Conservation (phyloP, 805 yeast species). For the Starmerella lactis-condensi region DNA sequence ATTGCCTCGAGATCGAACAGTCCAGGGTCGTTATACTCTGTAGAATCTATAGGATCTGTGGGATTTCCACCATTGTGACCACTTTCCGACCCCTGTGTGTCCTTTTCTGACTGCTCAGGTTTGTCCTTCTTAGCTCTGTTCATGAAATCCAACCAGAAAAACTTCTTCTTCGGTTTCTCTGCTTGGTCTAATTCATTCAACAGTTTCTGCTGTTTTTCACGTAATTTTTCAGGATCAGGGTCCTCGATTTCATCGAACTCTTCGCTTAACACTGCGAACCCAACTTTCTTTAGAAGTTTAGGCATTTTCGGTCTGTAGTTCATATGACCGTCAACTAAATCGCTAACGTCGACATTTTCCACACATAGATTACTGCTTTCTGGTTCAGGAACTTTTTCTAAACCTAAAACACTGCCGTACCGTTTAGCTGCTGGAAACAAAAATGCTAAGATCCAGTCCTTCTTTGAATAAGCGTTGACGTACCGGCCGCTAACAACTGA, state of each 20-base stretch:
- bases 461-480: conserved; percentile 75
- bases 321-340: conserved; percentile 84
- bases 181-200: conserved; percentile 43
- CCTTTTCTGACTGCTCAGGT: conserved; percentile 21
- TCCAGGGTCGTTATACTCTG: conserved; percentile 25
- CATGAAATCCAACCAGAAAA: conserved; percentile 35
- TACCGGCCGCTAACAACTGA: conserved; percentile 79
- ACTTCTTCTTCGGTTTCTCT: conserved; percentile 22
- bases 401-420: conserved; percentile 72
- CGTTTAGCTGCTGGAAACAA: conserved; percentile 92
- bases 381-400: conserved; percentile 41
- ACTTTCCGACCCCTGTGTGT: conserved; percentile 18
- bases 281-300: conserved; percentile 43
- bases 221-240: conserved; percentile 74
- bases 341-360: conserved; percentile 78
- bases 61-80: conserved; percentile 16
- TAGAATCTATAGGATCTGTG: conserved; percentile 18
- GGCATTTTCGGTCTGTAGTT: conserved; percentile 93
- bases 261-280: conserved; percentile 70
- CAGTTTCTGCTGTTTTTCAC: conserved; percentile 58
- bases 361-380: conserved; percentile 21
- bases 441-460: conserved; percentile 93
- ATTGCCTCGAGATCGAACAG: conserved; percentile 27
- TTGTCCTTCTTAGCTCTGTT: conserved; percentile 23
- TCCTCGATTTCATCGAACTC: conserved; percentile 92